These are phyloP conservation scores for Boletus rufocinnamomeus DNA, from an alignment of 768 basidiomycete species.

Conservation along the genomic window DNA sequence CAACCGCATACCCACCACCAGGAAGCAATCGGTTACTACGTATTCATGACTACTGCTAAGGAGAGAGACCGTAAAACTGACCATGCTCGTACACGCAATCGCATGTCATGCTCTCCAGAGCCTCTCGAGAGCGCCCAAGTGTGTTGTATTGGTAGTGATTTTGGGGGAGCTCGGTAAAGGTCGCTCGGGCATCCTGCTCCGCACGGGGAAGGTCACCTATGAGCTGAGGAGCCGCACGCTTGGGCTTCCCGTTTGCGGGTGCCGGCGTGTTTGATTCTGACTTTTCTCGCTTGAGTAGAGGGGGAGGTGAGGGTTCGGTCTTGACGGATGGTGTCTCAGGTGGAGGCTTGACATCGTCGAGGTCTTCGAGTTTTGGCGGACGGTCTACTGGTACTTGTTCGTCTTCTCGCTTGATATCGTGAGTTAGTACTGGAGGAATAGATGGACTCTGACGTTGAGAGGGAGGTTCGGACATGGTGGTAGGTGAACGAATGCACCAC, in stretches of 20 bases:
- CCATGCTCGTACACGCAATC: constrained; percentile 86
- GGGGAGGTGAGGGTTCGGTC: constrained; percentile 34
- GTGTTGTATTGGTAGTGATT: constrained; percentile 89
- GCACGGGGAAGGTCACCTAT: constrained; percentile 81
- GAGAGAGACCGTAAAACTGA: constrained; percentile 46
- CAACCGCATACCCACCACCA: constrained; percentile 14
- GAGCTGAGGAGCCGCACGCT: constrained; percentile 56
- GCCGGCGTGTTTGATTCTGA: constrained; percentile 40
- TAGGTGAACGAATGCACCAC: constrained; percentile 17
- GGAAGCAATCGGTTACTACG: constrained; percentile 30
- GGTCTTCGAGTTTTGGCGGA: constrained; percentile 23
- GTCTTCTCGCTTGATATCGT: constrained; percentile 17
- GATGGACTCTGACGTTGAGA: constrained; percentile 34
- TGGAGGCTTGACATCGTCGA: constrained; percentile 28
- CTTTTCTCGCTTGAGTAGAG: constrained; percentile 33
- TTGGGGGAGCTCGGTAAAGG: constrained; percentile 69
- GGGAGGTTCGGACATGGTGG: constrained; percentile 34
- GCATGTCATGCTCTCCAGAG: constrained; percentile 92
- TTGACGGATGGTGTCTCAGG: constrained; percentile 32
- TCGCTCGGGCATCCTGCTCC: constrained; percentile 66
- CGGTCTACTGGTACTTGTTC: constrained; percentile 10
- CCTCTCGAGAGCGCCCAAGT: constrained; percentile 85
- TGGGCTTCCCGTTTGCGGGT: constrained; percentile 37
- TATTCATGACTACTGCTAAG: constrained; percentile 30
- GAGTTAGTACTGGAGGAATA: constrained; percentile 12